Evolutionary conservation across 441 rosid species (phyloP).

Genomic region (Raphanus hybrid): DNA sequence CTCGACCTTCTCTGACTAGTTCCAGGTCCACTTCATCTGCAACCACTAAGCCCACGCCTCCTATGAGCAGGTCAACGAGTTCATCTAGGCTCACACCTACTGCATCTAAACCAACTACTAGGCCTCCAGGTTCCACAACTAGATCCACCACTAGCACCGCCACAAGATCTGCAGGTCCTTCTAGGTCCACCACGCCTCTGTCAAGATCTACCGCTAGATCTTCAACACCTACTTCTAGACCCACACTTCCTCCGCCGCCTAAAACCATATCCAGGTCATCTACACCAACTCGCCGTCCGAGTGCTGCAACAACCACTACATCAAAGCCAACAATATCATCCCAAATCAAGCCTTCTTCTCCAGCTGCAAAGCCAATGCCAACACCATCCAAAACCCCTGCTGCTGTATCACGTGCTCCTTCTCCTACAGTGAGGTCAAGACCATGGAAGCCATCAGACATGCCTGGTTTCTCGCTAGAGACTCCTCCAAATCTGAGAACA

Average conservation of each 20-base stretch:
- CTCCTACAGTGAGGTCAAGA: conserved; percentile 79
- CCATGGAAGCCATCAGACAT: conserved; percentile 98
- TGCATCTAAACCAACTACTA: conserved; percentile 50
- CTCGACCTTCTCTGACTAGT: conserved; percentile 49
- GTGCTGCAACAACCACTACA: conserved; percentile 52
- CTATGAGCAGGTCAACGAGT: conserved; percentile 48
- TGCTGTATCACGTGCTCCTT: conserved; percentile 65
- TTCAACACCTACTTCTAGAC: conserved; percentile 82
- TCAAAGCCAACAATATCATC: conserved; percentile 58
- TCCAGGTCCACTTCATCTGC: conserved; percentile 51
- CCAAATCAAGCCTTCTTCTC: conserved; percentile 59
- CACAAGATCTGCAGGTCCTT: conserved; percentile 56
- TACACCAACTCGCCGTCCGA: conserved; percentile 83
- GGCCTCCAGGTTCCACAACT: conserved; percentile 40
- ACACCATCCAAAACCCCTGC: conserved; percentile 59
- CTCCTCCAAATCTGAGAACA: conserved; percentile 96
- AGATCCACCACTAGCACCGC: conserved; percentile 46
- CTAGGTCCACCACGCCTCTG: conserved; percentile 70
- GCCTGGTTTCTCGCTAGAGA: conserved; percentile 96
- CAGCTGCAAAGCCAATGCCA: conserved; percentile 51
- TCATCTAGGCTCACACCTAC: conserved; percentile 47
- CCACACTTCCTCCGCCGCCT: conserved; percentile 74
- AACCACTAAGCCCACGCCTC: conserved; percentile 41
- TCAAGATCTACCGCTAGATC: conserved; percentile 79
- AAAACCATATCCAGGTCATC: conserved; percentile 75